Base-by-base conservation (phyloP, 2,329 filamentous ascomycete species). In the Aspergillus sp. region DNA sequence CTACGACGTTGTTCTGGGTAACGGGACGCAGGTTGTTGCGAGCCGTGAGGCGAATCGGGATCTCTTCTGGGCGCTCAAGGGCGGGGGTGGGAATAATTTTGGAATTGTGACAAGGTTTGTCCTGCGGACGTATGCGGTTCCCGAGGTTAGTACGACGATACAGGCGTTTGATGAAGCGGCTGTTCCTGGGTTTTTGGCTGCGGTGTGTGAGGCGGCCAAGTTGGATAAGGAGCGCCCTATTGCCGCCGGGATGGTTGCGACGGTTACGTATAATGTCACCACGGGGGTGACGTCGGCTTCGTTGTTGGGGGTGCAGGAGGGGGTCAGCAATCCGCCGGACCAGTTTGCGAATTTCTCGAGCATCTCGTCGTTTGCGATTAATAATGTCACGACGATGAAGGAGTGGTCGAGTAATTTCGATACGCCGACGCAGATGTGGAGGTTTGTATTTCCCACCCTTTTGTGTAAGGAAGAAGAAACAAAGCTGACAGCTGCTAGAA, bases 61-160 rank as follows among this genome's bases (percentile, higher is more conserved):
- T 57, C 66, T 78, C 7, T 77, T 76, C 68, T 76, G 74, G 73
- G 72, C 75, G 0, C 60, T 78, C 8, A 76, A 76, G 48, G 75
- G 75, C 3, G 74, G 72, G 4, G 74, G 66, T 8, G 34, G 34
- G 9, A 76, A 74, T 51, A 73, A 70, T 45, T 77, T 72, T 50
- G 75, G 73, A 2, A 68, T 77, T 17, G 72, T 78, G 9, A 77
- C 74, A 0, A 64, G 70, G 17, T 77, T 77, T 28, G 60, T 59
- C 1, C 56, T 73, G n/a, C 66, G 62, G 57, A 73, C 71, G 3
- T 66, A 65, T 28, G 45, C 49, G 1, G 60, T 69, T 7, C 67
- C 69, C 0, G 61, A 65, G 17, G 56, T 77, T n/a, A 76, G 69
- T 57, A 76, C 71, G 17, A 76, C 75, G 3, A 69, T 73, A 17